Evolutionary conservation across 164 flowering plant species (phyloP), one percentile per base, ranked within the genome.

Genomic region (Vitis labrusca): DNA sequence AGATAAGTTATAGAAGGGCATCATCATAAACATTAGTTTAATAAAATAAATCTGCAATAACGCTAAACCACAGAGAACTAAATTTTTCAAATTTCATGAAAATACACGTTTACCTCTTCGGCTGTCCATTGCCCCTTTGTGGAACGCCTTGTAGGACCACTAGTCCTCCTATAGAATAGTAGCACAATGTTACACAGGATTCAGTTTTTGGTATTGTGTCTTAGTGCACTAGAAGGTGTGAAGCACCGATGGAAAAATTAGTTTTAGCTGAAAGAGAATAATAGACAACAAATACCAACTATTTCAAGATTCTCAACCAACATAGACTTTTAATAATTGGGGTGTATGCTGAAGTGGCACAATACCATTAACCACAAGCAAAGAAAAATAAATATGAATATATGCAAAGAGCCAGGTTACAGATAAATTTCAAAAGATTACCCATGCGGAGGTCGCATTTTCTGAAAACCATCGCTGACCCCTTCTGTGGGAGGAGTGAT

Each of bases 41-140:
- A 23, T 23, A 23, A 44, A 13, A 55, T 8, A 50, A 23, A 55
- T 37, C 7, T 37, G 44, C 44, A 6, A 37, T 0, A 37, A 37
- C 0, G 44, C 44, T 37, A 37, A 37, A 37, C 44, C 2, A 37
- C 44, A 3, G 44, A 37, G 44, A 37, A 37, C 44, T 37, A 37
- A 2, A 37, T 37, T 37, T 3, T 37, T 37, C 2, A 30, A 49
- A 48, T 14, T 10, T 47, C 9, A 61, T 59, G 17, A 58, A 54
- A 17, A 5, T 23, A 73, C 27, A 47, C 9, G 74, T 17, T 37
- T 78, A 91, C 99, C 95, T 96, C 99, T 72, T 91, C 97, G 37
- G 91, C 69, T 30, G 98, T 91, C 99, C 99, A 95, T 69, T 93
- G 97, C 5, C 99, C 99, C 82, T 91, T 93, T 32, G 99, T 88